These are phyloP conservation scores for Psilocybe azurescens DNA, from an alignment of 768 basidiomycete genomes.

Conservation along the genomic window DNA sequence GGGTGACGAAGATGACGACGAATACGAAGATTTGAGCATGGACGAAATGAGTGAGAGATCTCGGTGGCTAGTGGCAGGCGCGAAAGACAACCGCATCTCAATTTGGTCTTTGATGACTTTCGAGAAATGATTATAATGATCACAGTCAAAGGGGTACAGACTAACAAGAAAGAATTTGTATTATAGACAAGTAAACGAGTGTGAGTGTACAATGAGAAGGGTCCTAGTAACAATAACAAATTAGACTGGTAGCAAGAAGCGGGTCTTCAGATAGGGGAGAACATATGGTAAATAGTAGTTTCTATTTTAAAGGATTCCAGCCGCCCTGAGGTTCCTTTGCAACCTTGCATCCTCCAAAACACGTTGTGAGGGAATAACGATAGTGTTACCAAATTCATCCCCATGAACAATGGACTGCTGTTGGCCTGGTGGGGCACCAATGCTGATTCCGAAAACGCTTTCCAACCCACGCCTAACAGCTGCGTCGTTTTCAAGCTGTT, in stretches of 20 bases:
- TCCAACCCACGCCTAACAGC: slow-evolving; percentile 57
- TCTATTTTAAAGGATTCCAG: slow-evolving; percentile 53
- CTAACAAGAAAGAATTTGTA: not conserved
- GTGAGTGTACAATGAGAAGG: slow-evolving; percentile 9
- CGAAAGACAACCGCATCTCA: slow-evolving; percentile 72
- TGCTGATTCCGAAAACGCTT: slow-evolving; percentile 53
- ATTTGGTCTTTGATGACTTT: slow-evolving; percentile 74
- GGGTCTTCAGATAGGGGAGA: not conserved
- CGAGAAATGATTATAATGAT: slow-evolving; percentile 30
- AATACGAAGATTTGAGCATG: slow-evolving; percentile 58
- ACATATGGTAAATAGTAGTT: not conserved
- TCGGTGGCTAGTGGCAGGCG: slow-evolving; percentile 70
- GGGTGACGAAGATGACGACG: slow-evolving; percentile 40
- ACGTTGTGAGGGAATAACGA: slow-evolving; percentile 30
- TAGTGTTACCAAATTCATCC: slow-evolving; percentile 30
- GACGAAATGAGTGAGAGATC: slow-evolving; percentile 48
- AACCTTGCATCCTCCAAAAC: slow-evolving; percentile 51
- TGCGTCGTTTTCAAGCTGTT: slow-evolving; percentile 57
- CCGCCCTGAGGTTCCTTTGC: slow-evolving; percentile 52
- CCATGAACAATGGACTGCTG: slow-evolving; percentile 3
- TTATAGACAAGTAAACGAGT: slow-evolving; percentile 6
- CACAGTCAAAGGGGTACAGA: not conserved
- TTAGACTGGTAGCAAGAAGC: slow-evolving; percentile 13
- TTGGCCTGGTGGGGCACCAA: slow-evolving; percentile 34
- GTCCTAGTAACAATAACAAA: slow-evolving; percentile 11